A percentile compares a stretch with the other conserved stretches of the same genome.
These are phyloP conservation scores for Kodamaea sp. DNA, from an alignment of 1,139 yeast species.

Conservation along the genomic window DNA sequence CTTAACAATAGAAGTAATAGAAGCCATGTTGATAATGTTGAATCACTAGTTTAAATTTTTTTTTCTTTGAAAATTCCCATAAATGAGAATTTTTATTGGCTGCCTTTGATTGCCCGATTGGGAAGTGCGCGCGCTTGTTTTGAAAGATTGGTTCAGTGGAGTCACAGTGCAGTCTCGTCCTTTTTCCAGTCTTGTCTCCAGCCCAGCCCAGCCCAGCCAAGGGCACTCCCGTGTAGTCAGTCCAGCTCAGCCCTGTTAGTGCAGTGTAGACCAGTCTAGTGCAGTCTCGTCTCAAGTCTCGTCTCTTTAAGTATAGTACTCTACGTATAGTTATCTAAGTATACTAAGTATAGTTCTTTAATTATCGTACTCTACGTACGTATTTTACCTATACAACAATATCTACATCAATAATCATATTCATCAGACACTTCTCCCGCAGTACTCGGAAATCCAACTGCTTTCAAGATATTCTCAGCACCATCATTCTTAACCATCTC, in stretches of 20 bases:
- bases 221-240: too few species aligned
- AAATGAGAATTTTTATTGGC: constrained; percentile 17
- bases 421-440: constrained; percentile 32
- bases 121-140: constrained; percentile 5
- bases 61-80: constrained; percentile 2
- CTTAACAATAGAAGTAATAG: constrained; percentile 80
- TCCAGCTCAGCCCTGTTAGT: too few species aligned
- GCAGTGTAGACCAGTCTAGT: too few species aligned
- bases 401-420: constrained; percentile 31
- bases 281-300: too few species aligned
- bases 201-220: too few species aligned
- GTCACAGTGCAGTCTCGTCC: too few species aligned
- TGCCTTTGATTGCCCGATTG: constrained; percentile 10
- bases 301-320: too few species aligned
- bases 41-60: constrained; percentile 1
- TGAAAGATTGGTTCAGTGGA: background rate
- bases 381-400: too few species aligned
- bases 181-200: too few species aligned
- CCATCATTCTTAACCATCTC: constrained; percentile 40
- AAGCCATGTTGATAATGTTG: constrained; percentile 44
- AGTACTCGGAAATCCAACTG: constrained; percentile 65
- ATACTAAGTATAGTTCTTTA: too few species aligned
- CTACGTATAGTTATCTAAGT: too few species aligned
- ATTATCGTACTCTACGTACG: too few species aligned
- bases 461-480: constrained; percentile 46